Base-by-base conservation (phyloP, 2,329 filamentous ascomycete species). In the Penicillium sp. region DNA sequence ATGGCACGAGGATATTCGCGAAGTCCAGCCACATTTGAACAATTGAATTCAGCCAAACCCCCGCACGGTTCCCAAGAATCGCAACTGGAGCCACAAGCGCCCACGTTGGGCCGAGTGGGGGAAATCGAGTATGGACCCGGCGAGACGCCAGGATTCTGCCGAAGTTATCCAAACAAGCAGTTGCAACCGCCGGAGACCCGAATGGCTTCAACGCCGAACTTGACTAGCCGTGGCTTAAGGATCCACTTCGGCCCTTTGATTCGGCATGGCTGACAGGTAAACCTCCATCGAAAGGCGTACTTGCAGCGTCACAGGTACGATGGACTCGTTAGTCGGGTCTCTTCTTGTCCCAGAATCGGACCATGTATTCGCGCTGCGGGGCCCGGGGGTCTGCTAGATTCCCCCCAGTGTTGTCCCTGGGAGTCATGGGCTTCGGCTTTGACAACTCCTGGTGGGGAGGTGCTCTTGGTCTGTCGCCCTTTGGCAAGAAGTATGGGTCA, bases 381-480 rank as follows among this genome's bases (percentile, higher is more conserved):
- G 56, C 24, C 44, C 44, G 24, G 7, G 24, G 24, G 17, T 26
- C n/a, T 28, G 9, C 44, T 3, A 28, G 44, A 28, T 47, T 47
- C 13, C 44, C 42, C 42, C 44, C 44, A 17, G 24, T 22, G 24
- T 17, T 26, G 24, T 42, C 38, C n/a, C 38, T 42, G 3, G 38
- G 38, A 22, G 38, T 8, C 38, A 42, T 42, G 38, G 38, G 38
- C 33, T 68, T 67, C 56, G 64, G 66, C 4, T 66, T 65, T 42
- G 65, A 68, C 35, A 65, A 68, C 33, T 59, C 56, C 26, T 66
- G 64, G 65, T 68, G 64, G 65, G 60, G 59, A 53, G 55, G 59
- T 35, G 59, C 59, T 40, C 61, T 66, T 47, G 64, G 62, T 22
- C 33, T 68, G n/a, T 42, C 38, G 38, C 38, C 38, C 2, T 42